phyloP scores from a whole-genome alignment of 164 flowering plant genomes.

The Liriodendron chinense region DNA sequence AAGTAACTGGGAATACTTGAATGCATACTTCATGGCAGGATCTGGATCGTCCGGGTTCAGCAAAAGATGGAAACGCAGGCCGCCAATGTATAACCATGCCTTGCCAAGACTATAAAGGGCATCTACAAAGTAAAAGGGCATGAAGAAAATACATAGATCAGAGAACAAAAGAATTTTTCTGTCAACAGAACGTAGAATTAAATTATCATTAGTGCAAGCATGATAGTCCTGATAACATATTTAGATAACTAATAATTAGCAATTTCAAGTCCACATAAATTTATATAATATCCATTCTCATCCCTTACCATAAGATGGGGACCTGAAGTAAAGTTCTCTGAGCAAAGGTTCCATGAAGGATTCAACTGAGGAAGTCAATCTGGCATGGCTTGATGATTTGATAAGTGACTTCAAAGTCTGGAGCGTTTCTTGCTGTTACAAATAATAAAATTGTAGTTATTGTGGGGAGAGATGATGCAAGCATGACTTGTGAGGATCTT shows the following conservation, averaged over 20 bases:
- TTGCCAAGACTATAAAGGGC: conserved; percentile 39
- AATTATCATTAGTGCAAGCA: neutral
- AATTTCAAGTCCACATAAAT: neutral
- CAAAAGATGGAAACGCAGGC: conserved; percentile 69
- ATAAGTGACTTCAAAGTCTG: conserved; percentile 41
- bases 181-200: neutral
- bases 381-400: conserved; percentile 50
- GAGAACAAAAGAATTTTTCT: neutral
- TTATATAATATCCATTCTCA: neutral
- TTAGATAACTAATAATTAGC: neutral
- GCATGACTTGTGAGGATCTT: neutral
- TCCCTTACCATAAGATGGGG: conserved; percentile 38
- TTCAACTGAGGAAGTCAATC: conserved; percentile 39
- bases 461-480: neutral
- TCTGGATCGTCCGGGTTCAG: conserved; percentile 53
- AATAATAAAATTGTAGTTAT: conserved; percentile 4
- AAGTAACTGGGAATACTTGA: conserved; percentile 46
- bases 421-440: conserved; percentile 36
- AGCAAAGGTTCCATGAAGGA: conserved; percentile 56
- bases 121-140: conserved; percentile 26
- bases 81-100: conserved; percentile 73
- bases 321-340: conserved; percentile 33
- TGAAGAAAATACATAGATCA: neutral
- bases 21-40: conserved; percentile 67
- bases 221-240: neutral